Conservation (phyloP, 2,329 filamentous ascomycete species). For the Colletotrichum eremochloae region DNA sequence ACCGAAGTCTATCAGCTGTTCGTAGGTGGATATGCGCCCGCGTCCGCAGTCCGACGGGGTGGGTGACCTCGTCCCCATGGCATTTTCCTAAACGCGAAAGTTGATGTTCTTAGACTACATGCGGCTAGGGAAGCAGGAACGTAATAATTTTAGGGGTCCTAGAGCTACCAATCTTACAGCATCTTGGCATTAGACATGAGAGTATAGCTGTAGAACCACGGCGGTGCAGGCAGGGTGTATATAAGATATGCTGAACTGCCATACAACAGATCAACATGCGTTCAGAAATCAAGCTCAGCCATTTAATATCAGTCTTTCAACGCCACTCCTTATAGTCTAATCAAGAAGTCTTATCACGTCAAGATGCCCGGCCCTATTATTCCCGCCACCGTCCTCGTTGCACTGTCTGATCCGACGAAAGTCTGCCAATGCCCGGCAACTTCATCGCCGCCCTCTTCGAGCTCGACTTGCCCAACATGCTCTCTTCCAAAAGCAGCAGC, state of each 20-base stretch:
- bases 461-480: conserved; percentile 5
- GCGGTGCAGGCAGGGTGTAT: background rate
- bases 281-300: too few species aligned
- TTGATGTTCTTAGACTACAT: background rate
- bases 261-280: too few species aligned
- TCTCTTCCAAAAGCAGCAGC: conserved; percentile 3
- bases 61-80: background rate
- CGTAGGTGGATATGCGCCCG: background rate
- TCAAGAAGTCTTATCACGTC: background rate
- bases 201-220: background rate
- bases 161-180: background rate
- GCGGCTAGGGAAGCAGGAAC: background rate
- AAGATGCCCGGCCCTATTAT: conserved; percentile 19
- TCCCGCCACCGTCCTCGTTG: background rate
- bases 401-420: conserved; percentile 12
- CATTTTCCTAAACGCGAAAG: background rate
- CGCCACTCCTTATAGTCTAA: too few species aligned
- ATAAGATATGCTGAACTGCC: background rate
- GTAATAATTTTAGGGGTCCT: background rate
- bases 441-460: background rate
- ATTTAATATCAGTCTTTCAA: too few species aligned
- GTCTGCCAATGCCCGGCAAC: conserved; percentile 8
- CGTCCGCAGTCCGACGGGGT: background rate
- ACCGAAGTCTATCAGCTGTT: background rate
- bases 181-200: background rate